Evolutionary conservation across 2,329 filamentous ascomycete species (phyloP), one percentile per base, ranked within the genome.

Genomic region (Aspergillus vadensis): DNA sequence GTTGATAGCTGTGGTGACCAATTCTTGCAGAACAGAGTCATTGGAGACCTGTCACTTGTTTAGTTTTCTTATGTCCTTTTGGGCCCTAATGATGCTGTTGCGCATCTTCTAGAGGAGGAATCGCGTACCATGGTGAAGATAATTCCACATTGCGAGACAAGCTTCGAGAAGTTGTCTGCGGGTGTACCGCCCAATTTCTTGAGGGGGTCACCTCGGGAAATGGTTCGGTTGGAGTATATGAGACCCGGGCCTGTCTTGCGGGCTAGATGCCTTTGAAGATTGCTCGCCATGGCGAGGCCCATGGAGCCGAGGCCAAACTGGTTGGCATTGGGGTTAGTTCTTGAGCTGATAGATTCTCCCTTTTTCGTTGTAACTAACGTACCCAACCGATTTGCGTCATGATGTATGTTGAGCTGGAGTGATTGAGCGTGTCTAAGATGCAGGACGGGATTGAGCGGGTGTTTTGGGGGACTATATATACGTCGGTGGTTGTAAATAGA

Each of bases 301-400:
- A 80, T 80, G 36, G 77, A 80, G 41, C 77, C 78, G 54, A 80
- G 76, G 62, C 78, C 78, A 67, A 76, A 76, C 74, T 76, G 58
- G 21, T 47, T 30, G 4, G 57, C 4, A 44, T 23, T 4, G 25
- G 5, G 10, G 27, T 55, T 44, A 60, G 43, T 41, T 52, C 25
- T 23, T 17, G 30, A 38, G 15, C 6, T 5, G 10, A 15, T 14
- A 5, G 25, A 39, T 12, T 5, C 52, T 51, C 15, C 10, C 5
- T 21, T 25, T 32, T 47, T 14, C 21, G 10, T 25, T 5, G 15
- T 15, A 21, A 36, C 7, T 17, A 27, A 60, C 67, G 61, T 64
- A 74, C 74, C 74, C 74, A 76, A 62, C 74, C 74, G 57, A 76
- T 74, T 63, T 72, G 73, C 55, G 66, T 58, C 72, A 75, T 74